Conservation (phyloP, 768 basidiomycete species). For the Amanita brunnescens region DNA sequence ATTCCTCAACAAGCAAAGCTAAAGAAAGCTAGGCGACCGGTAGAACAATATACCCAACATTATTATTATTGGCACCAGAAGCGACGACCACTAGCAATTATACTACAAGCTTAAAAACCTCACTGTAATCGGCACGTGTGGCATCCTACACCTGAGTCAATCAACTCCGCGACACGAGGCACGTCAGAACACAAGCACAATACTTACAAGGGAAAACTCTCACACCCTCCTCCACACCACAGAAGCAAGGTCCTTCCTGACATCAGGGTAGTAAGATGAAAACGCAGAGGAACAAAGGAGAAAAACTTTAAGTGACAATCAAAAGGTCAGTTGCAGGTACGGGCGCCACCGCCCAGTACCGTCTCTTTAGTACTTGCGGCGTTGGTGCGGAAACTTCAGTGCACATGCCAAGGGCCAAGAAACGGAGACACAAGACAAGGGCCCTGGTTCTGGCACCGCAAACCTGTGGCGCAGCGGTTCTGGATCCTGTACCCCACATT, state of each 20-base stretch:
- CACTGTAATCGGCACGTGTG: not conserved
- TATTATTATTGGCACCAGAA: not conserved
- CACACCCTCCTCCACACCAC: not conserved
- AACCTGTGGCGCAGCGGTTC: not conserved
- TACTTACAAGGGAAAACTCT: not conserved
- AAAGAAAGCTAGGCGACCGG: no score
- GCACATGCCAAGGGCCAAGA: no score
- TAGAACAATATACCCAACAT: no score
- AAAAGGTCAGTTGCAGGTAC: not conserved
- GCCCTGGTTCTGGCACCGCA: not conserved
- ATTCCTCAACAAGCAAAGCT: no score
- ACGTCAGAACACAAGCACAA: not conserved
- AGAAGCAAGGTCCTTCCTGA: not conserved
- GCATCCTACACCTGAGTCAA: not conserved
- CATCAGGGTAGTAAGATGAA: not conserved
- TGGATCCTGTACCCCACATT: not conserved
- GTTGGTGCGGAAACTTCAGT: not conserved
- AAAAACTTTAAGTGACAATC: not conserved
- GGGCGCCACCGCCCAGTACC: not conserved
- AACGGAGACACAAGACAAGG: no score
- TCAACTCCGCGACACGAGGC: not conserved
- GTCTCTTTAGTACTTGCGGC: not conserved
- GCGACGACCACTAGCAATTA: not conserved
- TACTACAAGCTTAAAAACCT: not conserved
- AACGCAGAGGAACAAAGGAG: not conserved